Evolutionary conservation across 495 filamentous ascomycete species (phyloP), one percentile per base, ranked within the genome.

Genomic region (Hyphodiscus hymeniophilus): DNA sequence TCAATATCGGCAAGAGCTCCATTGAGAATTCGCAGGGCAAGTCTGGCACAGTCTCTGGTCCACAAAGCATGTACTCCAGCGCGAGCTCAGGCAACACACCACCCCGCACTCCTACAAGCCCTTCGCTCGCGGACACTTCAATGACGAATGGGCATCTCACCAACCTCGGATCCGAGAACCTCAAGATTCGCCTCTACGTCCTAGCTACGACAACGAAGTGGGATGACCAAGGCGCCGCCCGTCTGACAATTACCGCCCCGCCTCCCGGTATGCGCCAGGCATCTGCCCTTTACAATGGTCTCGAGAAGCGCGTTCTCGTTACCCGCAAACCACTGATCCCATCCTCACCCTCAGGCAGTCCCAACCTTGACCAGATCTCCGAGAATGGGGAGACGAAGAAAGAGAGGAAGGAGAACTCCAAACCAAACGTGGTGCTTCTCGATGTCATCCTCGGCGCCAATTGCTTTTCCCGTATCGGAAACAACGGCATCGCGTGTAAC

Each of bases 211-310:
- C 78, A 17, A 81, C 80, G 30, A 87, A 85, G 58, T 98, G 92
- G 92, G 79, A 85, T 23, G 90, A 96, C 56, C 82, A 91, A 70
- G 90, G 91, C 45, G 79, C 85, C 38, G 90, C 89, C 41, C 72
- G 80, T 23, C 64, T 98, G 26, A 84, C 83, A 24, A 89, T 97
- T 57, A 80, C 85, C 63, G 82, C 84, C 7, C 80, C 84, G 0
- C 69, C 77, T 31, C 65, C 73, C 20, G 75, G 77, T 24, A 68
- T 75, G 52, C 57, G 71, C 30, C 76, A 74, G 71, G 45, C 56
- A 71, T 40, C 64, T 64, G 28, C 69, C 70, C 40, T 55, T 18
- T 63, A 75, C 49, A 60, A 76, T 61, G 70, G 74, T n/a, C 61
- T 80, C 48, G 80, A 90, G 68, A 95, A 95, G 66, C 77, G 91